phyloP scores from a whole-genome alignment of 2,329 filamentous ascomycete genomes.

The Cladorrhinum sp. region DNA sequence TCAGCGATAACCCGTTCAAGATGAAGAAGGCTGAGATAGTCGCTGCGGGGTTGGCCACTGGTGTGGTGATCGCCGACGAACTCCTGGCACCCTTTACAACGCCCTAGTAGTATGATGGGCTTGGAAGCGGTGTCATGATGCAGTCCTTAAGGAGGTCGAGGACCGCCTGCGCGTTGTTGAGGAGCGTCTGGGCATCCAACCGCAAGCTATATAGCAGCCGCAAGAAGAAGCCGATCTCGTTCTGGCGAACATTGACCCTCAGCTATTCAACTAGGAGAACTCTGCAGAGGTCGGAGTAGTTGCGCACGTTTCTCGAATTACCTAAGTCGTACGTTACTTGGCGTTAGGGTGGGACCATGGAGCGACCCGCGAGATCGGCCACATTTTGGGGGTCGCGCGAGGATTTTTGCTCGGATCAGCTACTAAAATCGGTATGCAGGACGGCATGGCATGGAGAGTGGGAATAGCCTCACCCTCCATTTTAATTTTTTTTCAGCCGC shows the following conservation, averaged over 20 bases:
- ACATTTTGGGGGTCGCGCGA: not conserved
- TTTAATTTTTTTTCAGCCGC: not conserved
- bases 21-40: not conserved
- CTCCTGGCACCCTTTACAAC: not conserved
- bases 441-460: not conserved
- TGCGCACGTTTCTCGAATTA: not conserved
- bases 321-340: not conserved
- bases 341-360: not conserved
- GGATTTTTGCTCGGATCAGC: not conserved
- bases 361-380: not conserved
- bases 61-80: not conserved
- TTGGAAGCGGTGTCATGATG: not conserved
- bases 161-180: not conserved
- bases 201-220: not conserved
- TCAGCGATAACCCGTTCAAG: not conserved
- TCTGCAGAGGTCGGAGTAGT: not conserved
- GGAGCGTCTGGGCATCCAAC: not conserved
- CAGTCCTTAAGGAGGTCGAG: not conserved
- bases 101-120: not conserved
- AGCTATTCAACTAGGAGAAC: not conserved
- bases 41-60: not conserved
- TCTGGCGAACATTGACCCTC: not conserved
- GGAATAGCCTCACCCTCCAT: not conserved
- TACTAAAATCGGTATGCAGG: not conserved
- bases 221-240: not conserved